Percentiles rank a stretch among this genome's conserved stretches.
Evolutionary conservation across 2,329 filamentous ascomycete genomes (phyloP).

Genomic region (Neurospora sp.): DNA sequence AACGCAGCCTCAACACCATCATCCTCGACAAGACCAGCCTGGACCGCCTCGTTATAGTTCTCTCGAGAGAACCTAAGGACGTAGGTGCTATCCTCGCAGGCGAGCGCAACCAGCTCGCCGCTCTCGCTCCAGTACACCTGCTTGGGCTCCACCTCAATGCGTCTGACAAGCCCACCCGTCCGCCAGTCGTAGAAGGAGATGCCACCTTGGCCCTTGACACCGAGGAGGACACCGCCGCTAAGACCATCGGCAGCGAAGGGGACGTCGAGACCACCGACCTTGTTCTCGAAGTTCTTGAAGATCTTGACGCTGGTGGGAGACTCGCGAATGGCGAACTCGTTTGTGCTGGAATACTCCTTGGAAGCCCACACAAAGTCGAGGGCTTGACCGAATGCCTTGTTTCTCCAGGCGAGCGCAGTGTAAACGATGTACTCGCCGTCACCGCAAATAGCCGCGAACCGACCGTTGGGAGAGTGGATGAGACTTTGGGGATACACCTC

Average conservation of each 20-base stretch:
- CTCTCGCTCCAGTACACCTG: constrained; percentile 96
- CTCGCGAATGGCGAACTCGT: constrained; percentile 95
- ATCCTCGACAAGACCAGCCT: constrained; percentile 71
- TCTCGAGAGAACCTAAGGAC: constrained; percentile 87
- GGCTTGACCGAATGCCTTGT: constrained; percentile 93
- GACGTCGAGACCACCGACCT: constrained; percentile 78
- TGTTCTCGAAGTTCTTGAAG: constrained; percentile 96
- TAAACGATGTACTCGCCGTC: constrained; percentile 99
- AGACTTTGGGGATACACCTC: constrained; percentile 95
- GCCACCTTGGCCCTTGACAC: constrained; percentile 89
- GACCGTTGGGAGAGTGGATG: constrained; percentile 85
- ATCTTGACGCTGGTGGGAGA: constrained; percentile 91
- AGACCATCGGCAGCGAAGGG: constrained; percentile 92
- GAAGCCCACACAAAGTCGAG: constrained; percentile 95
- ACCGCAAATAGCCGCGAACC: constrained; percentile 79
- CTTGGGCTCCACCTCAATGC: constrained; percentile 72
- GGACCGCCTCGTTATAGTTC: constrained; percentile 72
- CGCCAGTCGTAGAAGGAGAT: constrained; percentile 97
- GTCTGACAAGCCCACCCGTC: constrained; percentile 74
- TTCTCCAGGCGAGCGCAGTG: constrained; percentile 89
- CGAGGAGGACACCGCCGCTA: constrained; percentile 78
- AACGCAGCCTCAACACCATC: constrained; percentile 95
- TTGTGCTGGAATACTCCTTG: constrained; percentile 75
- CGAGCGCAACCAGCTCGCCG: constrained; percentile 83
- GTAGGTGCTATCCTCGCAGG: constrained; percentile 92